Percentiles rank a stretch among this genome's conserved stretches.
phyloP scores from a whole-genome alignment of 306 rosid species.

The Rubus parviflorus region DNA sequence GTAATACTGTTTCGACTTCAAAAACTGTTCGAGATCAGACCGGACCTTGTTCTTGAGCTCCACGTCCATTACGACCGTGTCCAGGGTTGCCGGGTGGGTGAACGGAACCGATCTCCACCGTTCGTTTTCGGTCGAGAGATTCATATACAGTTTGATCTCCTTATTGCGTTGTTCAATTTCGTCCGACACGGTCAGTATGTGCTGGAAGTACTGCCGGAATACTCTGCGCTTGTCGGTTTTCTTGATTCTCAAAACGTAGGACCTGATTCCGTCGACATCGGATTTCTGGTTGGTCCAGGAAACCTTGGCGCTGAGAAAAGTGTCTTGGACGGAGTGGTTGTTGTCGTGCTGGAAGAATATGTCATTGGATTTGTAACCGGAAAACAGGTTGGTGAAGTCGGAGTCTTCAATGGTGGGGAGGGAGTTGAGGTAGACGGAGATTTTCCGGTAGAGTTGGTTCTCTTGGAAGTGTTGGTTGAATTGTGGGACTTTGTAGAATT shows the following conservation, averaged over 20 bases:
- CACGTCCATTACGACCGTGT: conserved; percentile 64
- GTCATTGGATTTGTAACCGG: conserved; percentile 70
- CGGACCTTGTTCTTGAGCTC: conserved; percentile 71
- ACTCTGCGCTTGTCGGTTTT: conserved; percentile 71
- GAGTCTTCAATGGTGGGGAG: conserved; percentile 79
- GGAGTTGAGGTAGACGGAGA: conserved; percentile 66
- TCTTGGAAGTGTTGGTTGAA: conserved; percentile 53
- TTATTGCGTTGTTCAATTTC: conserved; percentile 64
- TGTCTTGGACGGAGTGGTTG: conserved; percentile 54
- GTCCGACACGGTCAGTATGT: conserved; percentile 59
- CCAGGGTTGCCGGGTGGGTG: conserved; percentile 81
- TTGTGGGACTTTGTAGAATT: conserved; percentile 69
- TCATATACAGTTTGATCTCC: conserved; percentile 55
- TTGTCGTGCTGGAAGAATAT: conserved; percentile 63
- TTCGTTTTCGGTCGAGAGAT: conserved; percentile 26
- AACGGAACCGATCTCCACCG: conserved; percentile 75
- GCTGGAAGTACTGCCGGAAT: conserved; percentile 86
- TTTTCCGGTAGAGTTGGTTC: conserved; percentile 70
- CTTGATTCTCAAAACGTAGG: conserved; percentile 54
- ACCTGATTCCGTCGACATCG: conserved; percentile 14
- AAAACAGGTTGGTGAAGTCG: conserved; percentile 70
- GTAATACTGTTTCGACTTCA: conserved; percentile 80
- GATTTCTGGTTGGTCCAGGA: conserved; percentile 51
- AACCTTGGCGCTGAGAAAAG: conserved; percentile 68
- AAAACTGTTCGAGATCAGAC: conserved; percentile 75